Conservation (phyloP, 768 basidiomycete species). For the Lactarius vividus region DNA sequence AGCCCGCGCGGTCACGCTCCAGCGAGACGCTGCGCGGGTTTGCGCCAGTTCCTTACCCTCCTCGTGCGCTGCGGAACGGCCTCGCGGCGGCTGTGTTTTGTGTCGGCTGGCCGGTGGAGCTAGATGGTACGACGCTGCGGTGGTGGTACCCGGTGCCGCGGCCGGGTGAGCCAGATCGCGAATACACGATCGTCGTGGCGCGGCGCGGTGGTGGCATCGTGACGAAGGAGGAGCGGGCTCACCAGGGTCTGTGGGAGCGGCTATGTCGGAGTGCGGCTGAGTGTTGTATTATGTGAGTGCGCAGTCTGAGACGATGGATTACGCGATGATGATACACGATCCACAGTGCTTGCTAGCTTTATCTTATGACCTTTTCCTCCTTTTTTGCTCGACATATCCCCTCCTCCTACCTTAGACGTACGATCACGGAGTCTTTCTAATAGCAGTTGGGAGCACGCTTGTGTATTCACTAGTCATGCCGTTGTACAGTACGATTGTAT, state of each 20-base stretch:
- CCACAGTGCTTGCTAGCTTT: not conserved
- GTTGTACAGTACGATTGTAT: conserved; percentile 14
- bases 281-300: conserved; percentile 22
- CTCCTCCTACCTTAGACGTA: conserved; percentile 10
- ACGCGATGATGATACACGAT: not conserved
- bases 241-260: conserved; percentile 22
- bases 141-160: conserved; percentile 40
- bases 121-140: conserved; percentile 48
- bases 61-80: conserved; percentile 46
- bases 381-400: not conserved
- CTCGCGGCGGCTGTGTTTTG: conserved; percentile 45
- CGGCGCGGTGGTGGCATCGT: conserved; percentile 36
- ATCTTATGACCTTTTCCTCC: not conserved
- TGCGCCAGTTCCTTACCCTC: conserved; percentile 18
- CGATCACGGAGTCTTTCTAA: conserved; percentile 1
- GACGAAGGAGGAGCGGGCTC: conserved; percentile 24
- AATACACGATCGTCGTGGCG: conserved; percentile 35
- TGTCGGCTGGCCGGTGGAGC: conserved; percentile 48
- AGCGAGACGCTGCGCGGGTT: conserved; percentile 28
- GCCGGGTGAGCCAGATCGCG: conserved; percentile 32
- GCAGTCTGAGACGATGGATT: not conserved
- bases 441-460: conserved; percentile 4
- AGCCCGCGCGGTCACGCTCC: conserved; percentile 13
- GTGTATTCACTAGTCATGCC: conserved; percentile 15
- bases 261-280: conserved; percentile 17